These are phyloP conservation scores for Entomortierella lignicola DNA, from an alignment of 192 early-diverging fungal genomes.

Conservation along the genomic window DNA sequence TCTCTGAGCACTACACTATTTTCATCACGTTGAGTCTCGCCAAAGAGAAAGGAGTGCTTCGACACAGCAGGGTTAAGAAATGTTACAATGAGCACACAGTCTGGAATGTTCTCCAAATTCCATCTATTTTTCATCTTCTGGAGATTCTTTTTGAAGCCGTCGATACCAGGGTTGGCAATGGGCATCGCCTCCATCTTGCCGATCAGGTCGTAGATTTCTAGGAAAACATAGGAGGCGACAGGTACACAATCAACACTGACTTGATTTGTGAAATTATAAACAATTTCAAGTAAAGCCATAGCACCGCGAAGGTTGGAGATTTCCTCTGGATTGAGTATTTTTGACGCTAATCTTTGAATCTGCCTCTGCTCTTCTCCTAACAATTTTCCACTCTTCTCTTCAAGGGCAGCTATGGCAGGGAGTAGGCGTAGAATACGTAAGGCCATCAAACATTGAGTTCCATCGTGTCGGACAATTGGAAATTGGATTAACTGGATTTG, in stretches of 20 bases:
- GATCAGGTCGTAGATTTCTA: background rate
- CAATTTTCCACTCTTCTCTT: background rate
- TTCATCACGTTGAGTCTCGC: background rate
- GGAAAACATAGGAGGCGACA: background rate
- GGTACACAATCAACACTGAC: slow-evolving; percentile 4
- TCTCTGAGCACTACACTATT: background rate
- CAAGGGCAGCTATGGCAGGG: background rate
- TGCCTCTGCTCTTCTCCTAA: background rate
- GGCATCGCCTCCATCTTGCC: too few relatives aligned
- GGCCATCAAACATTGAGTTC: slow-evolving; percentile 11
- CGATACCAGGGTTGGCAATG: background rate
- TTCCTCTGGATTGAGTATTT: background rate
- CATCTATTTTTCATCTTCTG: background rate
- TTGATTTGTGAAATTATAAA: background rate
- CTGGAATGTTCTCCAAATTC: background rate
- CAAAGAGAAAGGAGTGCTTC: background rate
- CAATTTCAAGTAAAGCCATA: background rate
- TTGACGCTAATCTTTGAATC: background rate
- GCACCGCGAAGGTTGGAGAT: background rate
- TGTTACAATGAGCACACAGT: background rate
- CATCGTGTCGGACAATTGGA: slow-evolving; percentile 7
- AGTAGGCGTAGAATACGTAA: background rate
- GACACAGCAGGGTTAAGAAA: background rate
- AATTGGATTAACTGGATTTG: background rate
- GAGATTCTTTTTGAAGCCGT: background rate